phyloP scores from a whole-genome alignment of 140 eudicot genomes.

The Erigeron philadelphicus region DNA sequence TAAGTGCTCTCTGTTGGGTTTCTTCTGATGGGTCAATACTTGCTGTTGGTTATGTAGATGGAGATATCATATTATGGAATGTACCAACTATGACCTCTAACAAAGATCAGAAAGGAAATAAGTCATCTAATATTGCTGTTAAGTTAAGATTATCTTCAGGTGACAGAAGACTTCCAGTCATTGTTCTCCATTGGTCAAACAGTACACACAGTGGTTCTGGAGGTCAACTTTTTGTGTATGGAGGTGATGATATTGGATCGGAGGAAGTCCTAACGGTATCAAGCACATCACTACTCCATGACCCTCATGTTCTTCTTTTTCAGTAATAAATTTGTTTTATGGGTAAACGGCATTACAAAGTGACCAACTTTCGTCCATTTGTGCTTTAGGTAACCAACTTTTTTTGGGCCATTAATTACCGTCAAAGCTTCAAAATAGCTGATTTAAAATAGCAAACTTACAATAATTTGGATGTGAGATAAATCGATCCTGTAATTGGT shows the following conservation, averaged over 20 bases:
- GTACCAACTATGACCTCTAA: constrained; percentile 37
- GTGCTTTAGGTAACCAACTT: neutral
- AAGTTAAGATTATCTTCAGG: constrained; percentile 73
- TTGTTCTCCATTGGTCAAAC: constrained; percentile 76
- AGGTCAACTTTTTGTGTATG: constrained; percentile 86
- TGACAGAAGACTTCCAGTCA: constrained; percentile 75
- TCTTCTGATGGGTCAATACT: constrained; percentile 85
- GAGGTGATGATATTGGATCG: constrained; percentile 92
- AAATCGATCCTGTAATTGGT: constrained; percentile 7
- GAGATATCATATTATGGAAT: constrained; percentile 90
- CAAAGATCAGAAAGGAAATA: constrained; percentile 43
- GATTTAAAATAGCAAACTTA: neutral
- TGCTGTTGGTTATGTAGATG: constrained; percentile 96
- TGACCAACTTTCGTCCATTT: constrained; percentile 10
- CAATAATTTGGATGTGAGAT: neutral
- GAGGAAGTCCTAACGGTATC: constrained; percentile 88
- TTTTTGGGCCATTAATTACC: neutral
- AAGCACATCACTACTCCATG: constrained; percentile 8
- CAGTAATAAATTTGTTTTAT: neutral
- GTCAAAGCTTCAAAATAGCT: neutral
- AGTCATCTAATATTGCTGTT: constrained; percentile 43
- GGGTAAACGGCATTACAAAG: neutral
- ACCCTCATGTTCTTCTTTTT: neutral
- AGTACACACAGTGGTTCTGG: constrained; percentile 39
- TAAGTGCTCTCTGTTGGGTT: constrained; percentile 95